Conservation (phyloP, 306 rosid genomes). For the Luffa acutangula region DNA sequence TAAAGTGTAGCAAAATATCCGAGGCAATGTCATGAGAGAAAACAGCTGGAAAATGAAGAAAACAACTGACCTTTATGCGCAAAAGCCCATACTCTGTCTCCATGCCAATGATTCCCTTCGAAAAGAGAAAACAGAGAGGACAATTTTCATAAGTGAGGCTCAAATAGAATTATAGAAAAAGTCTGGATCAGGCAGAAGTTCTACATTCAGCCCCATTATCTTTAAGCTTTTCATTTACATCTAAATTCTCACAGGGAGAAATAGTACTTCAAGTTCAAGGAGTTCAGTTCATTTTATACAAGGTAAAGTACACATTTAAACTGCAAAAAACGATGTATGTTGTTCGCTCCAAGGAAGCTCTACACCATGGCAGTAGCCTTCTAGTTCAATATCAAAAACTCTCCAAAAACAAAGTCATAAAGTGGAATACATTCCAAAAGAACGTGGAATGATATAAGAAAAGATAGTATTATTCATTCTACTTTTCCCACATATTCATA, state of each 20-base stretch:
- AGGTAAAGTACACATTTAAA: neutral
- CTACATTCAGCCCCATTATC: neutral
- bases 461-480: neutral
- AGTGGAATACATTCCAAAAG: neutral
- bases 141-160: neutral
- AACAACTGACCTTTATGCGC: conserved; percentile 55
- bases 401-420: neutral
- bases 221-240: neutral
- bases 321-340: neutral
- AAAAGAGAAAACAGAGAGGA: neutral
- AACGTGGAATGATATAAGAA: neutral
- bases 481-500: neutral
- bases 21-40: neutral
- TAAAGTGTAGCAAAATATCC: neutral
- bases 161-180: neutral
- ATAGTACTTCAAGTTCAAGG: neutral
- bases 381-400: neutral
- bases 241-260: neutral
- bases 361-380: too few relatives aligned
- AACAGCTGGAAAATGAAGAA: neutral
- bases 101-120: conserved; percentile 65
- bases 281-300: neutral
- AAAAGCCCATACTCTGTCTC: conserved; percentile 62
- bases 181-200: neutral
- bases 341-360: too few relatives aligned